phyloP scores from a whole-genome alignment of 345 rosid species.

The Cardamine occulta region DNA sequence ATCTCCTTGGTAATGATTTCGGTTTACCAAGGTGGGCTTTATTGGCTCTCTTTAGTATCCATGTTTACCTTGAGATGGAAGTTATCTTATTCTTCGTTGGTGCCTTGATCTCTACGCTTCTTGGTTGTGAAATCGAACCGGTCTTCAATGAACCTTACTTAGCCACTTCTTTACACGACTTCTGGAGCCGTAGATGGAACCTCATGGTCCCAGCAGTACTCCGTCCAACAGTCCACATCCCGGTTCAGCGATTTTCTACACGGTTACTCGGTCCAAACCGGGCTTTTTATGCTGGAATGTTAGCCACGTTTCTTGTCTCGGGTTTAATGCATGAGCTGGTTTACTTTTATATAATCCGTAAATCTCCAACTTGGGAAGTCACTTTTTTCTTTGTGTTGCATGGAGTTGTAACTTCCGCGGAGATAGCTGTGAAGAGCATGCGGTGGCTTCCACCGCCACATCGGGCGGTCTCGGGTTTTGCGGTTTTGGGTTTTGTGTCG shows the following conservation, averaged over 20 bases:
- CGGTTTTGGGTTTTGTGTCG: conserved; percentile 46
- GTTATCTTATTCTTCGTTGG: conserved; percentile 38
- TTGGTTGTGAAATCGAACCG: conserved; percentile 64
- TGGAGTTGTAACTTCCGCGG: conserved; percentile 51
- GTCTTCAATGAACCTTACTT: conserved; percentile 69
- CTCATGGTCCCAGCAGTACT: conserved; percentile 60
- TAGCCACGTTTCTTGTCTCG: conserved; percentile 60
- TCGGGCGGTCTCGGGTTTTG: conserved; percentile 42
- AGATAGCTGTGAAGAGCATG: conserved; percentile 52
- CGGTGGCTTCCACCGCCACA: conserved; percentile 42
- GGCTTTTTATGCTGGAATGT: conserved; percentile 46
- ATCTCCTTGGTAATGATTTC: neutral
- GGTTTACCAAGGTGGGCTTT: conserved; percentile 5
- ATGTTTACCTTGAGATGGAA: conserved; percentile 53
- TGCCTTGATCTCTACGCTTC: conserved; percentile 47
- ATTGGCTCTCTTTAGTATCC: conserved; percentile 34
- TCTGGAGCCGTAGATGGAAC: conserved; percentile 86
- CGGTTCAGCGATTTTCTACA: conserved; percentile 38
- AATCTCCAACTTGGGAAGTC: conserved; percentile 74
- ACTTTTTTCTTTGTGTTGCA: conserved; percentile 67
- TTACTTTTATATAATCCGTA: conserved; percentile 51
- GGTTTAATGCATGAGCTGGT: conserved; percentile 72
- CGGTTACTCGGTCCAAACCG: conserved; percentile 31
- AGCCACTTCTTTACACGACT: conserved; percentile 75
- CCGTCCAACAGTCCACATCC: conserved; percentile 57